Percentiles rank a stretch among this genome's conserved stretches.
Conservation (phyloP, 345 rosid species). For the Brassica juncea region DNA sequence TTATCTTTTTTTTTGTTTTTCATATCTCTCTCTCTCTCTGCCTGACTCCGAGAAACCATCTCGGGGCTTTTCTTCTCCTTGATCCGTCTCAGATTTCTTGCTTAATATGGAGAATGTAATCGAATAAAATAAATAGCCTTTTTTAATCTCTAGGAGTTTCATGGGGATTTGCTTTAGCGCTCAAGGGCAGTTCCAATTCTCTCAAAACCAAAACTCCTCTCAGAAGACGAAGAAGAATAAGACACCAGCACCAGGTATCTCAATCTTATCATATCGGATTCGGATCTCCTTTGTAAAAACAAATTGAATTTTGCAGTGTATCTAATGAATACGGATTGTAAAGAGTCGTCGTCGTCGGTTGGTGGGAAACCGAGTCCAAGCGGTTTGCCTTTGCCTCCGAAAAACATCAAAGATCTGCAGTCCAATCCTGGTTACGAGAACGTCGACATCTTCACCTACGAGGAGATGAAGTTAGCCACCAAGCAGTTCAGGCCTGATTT, state of each 20-base stretch:
- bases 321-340: conserved; percentile 33
- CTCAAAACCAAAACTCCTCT: not conserved
- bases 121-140: not conserved
- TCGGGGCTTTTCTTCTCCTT: not conserved
- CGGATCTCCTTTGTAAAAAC: not conserved
- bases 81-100: not conserved
- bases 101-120: not conserved
- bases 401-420: conserved; percentile 78
- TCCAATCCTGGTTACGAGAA: conserved; percentile 61
- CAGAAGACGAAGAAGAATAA: not conserved
- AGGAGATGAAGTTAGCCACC: conserved; percentile 85
- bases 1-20: not conserved
- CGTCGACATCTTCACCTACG: conserved; percentile 79
- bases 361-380: conserved; percentile 17
- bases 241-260: not conserved
- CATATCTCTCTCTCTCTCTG: not conserved
- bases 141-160: not conserved
- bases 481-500: conserved; percentile 79
- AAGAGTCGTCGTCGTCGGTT: conserved; percentile 31
- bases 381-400: conserved; percentile 46
- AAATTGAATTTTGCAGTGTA: conserved; percentile 12
- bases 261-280: not conserved
- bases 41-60: not conserved
- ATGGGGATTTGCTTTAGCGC: conserved; percentile 1
- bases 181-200: not conserved